Evolutionary conservation across 345 rosid genomes (phyloP).

Genomic region (Euclidium syriacum): DNA sequence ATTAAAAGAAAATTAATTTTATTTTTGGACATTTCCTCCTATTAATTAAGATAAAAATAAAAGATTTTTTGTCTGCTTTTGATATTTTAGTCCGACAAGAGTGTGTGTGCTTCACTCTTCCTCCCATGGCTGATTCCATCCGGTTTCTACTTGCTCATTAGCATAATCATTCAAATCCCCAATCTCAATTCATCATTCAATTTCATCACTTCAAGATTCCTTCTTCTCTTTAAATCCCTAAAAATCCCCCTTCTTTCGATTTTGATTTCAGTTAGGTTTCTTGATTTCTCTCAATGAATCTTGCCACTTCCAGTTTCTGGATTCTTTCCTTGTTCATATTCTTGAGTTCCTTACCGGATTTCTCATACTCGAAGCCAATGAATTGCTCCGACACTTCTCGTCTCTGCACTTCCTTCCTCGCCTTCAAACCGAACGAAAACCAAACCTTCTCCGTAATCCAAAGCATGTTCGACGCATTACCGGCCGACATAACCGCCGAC

Average conservation of each 20-base stretch:
- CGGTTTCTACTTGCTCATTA: neutral
- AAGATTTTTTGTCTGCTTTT: neutral
- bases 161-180: conserved; percentile 11
- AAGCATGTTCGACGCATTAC: conserved; percentile 86
- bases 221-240: neutral
- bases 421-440: conserved; percentile 63
- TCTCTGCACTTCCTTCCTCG: conserved; percentile 77
- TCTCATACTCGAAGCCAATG: conserved; percentile 55
- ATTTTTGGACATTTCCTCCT: neutral
- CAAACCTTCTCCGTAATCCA: conserved; percentile 59
- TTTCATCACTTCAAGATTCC: neutral
- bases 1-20: neutral
- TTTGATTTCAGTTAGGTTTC: neutral
- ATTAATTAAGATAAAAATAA: neutral
- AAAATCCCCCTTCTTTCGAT: neutral
- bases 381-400: conserved; percentile 78
- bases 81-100: conserved; percentile 20
- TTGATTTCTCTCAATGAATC: conserved; percentile 34
- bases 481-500: conserved; percentile 54
- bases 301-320: conserved; percentile 19
- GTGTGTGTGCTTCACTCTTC: conserved; percentile 34
- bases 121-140: conserved; percentile 24
- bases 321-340: conserved; percentile 17
- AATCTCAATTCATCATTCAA: conserved; percentile 1
- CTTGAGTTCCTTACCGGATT: conserved; percentile 3